Percentiles rank a stretch among this genome's conserved stretches.
These are phyloP conservation scores for Eucalyptus curtisii DNA, from an alignment of 345 rosid genomes.

Conservation along the genomic window DNA sequence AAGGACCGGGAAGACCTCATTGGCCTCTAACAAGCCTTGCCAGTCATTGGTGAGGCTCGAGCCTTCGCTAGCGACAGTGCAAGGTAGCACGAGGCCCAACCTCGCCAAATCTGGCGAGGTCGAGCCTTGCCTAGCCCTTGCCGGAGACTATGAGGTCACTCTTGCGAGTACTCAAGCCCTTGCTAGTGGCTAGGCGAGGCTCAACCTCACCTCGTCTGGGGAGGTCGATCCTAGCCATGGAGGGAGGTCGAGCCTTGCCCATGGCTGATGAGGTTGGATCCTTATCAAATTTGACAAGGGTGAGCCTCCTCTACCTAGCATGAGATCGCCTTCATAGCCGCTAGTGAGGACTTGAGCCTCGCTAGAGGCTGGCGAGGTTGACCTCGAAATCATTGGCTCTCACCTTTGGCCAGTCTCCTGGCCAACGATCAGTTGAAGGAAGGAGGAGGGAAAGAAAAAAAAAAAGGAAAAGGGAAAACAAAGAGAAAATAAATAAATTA, in stretches of 20 bases:
- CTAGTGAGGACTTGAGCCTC: not conserved
- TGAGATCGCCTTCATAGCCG: rapidly evolving
- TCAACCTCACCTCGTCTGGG: not conserved
- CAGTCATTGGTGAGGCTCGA: too few species aligned
- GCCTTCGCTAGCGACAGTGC: rapidly evolving
- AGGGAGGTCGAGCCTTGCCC: rapidly evolving
- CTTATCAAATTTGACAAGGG: not conserved
- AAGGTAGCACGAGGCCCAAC: not conserved
- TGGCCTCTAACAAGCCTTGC: too few species aligned
- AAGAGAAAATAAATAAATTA: too few species aligned
- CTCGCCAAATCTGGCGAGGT: rapidly evolving
- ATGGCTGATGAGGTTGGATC: rapidly evolving
- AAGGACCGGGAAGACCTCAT: too few species aligned
- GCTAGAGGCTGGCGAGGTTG: rapidly evolving
- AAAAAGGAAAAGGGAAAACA: rapidly evolving
- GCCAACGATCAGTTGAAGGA: too few species aligned
- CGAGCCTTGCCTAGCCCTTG: not conserved
- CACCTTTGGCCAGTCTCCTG: too few species aligned
- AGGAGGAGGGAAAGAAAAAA: rapidly evolving
- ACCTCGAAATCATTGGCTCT: too few species aligned
- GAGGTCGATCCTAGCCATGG: rapidly evolving
- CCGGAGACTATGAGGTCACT: too few species aligned
- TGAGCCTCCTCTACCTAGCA: rapidly evolving
- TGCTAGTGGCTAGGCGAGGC: rapidly evolving
- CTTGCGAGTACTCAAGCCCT: rapidly evolving